These are phyloP conservation scores for Apiospora koreana DNA, from an alignment of 2,329 filamentous ascomycete species.

Conservation along the genomic window DNA sequence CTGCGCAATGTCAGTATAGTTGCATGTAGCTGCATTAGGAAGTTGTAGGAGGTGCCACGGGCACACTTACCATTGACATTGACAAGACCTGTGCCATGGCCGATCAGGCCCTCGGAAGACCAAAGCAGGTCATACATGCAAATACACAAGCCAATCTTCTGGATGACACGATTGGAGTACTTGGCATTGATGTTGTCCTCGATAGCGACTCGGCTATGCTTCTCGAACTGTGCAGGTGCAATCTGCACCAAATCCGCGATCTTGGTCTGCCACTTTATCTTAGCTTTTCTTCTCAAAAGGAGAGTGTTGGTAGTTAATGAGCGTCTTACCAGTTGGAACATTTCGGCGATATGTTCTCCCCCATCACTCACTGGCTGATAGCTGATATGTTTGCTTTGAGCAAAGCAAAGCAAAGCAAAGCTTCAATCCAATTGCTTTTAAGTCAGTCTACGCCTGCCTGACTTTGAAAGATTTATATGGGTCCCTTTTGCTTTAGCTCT, in stretches of 20 bases:
- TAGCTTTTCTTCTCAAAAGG: not conserved
- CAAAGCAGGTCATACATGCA: constrained; percentile 89
- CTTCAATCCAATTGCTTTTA: not conserved
- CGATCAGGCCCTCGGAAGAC: constrained; percentile 90
- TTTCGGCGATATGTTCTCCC: constrained; percentile 3
- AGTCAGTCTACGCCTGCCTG: not conserved
- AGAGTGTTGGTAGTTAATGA: not conserved
- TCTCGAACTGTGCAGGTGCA: constrained; percentile 82
- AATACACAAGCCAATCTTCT: constrained; percentile 91
- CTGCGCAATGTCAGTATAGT: constrained; percentile 44
- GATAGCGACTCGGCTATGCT: constrained; percentile 79
- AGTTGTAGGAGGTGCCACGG: not conserved
- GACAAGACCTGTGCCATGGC: constrained; percentile 86
- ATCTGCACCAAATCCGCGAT: constrained; percentile 95
- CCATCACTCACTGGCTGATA: not conserved
- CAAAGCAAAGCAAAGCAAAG: not conserved
- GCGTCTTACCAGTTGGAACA: constrained; percentile 16
- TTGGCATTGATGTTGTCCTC: constrained; percentile 97
- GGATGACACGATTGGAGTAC: constrained; percentile 89
- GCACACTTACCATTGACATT: constrained; percentile 79
- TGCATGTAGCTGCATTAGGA: not conserved
- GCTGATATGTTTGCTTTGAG: not conserved
- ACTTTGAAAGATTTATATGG: constrained; percentile 9
- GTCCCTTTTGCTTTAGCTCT: not conserved
- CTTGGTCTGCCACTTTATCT: constrained; percentile 71